Evolutionary conservation across 1,284 basidiomycete genomes (phyloP), one percentile per base, ranked within the genome.

Genomic region (Papiliotrema terrestris): DNA sequence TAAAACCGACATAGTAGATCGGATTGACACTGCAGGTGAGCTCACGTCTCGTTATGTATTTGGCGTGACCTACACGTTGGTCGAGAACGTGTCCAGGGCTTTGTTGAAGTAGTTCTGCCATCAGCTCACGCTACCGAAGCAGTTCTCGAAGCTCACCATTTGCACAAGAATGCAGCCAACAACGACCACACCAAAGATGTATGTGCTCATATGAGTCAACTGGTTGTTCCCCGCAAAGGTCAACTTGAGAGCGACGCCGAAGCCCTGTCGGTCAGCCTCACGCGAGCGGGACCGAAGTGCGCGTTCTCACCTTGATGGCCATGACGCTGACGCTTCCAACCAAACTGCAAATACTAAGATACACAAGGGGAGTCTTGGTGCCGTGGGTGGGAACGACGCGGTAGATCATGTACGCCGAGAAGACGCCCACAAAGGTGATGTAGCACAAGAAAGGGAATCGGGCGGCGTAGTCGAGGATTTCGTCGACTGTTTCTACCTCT

Each of bases 1-100:
- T 94, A 80, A 99, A 99, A 75, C 91, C 88, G 75, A 98, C 95
- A 71, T 95, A 98, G 79, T 98, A 98, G 81, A 96, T 89, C 0
- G 96, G 95, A 74, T 99, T 98, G 56, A 98, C 94, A 43, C 90
- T 91, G 71, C n/a, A 22, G 32, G 22, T 70, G 58, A 57, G 52
- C 37, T 65, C 58, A 46, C 48, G 19, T 50, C 19, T 51, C n/a
- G 35, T 13, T 38, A n/a, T n/a, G 20, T 23, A 48, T 13, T 3
- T 35, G 23, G 35, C 1, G 8, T 6, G 8, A 83, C 91, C 66
- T 81, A 93, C 90, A 98, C 91, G 72, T 98, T 98, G 44, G 95
- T 98, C 4, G 91, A 93, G 77, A 98, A 98, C 1, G 87, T 91
- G 72, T 98, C 95, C 51, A 98, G 82, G 0, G 95, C 96, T 74